Base-by-base conservation (phyloP, 2,329 filamentous ascomycete genomes). In the Claviceps maximensis region DNA sequence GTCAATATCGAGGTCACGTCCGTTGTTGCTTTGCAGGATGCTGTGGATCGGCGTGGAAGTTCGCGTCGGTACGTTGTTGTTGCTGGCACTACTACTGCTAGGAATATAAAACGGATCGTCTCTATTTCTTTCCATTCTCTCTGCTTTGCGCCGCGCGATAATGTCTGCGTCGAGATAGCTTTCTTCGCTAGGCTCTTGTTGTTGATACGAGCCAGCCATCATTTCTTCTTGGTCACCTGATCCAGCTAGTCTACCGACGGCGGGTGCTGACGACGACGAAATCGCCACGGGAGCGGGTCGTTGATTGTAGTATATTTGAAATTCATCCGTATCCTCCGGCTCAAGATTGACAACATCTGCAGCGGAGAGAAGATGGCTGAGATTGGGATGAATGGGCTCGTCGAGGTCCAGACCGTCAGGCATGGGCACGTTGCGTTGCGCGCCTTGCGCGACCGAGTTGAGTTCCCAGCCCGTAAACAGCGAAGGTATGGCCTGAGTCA, bases 91-190 rank as follows among this genome's bases (percentile, higher is more conserved):
- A 17, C 44, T 19, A 15, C 44, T 47, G 25, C 25, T 72, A 38
- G 70, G 72, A 62, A 98, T 97, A 64, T 98, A 98, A 67, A 95
- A 98, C 0, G 93, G 93, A 62, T 98, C 93, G 63, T 97, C 91
- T 59, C 80, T 86, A 66, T 95, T 88, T 53, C 89, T 80, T 64
- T 95, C 89, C 53, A 78, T 71, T 12, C 90, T 79, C 63, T 95
- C 88, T 4, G 84, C 81, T 60, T 84, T 87, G 57, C 87, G 79
- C 57, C 83, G 77, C 4, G 87, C 86, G 44, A 87, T 65, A 47
- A 88, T 87, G 60, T 89, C 84, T 1, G 84, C 74, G 56, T 91
- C 86, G 2, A 86, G 68, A 58, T 85, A 86, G 47, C 74, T 78
- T 33, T 90, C 82, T 53, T 84, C 77, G 17, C 71, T 72, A 0